Percentiles rank a stretch among this genome's conserved stretches.
Conservation (phyloP, 2,329 filamentous ascomycete species). For the Lasiodiplodia citricola region DNA sequence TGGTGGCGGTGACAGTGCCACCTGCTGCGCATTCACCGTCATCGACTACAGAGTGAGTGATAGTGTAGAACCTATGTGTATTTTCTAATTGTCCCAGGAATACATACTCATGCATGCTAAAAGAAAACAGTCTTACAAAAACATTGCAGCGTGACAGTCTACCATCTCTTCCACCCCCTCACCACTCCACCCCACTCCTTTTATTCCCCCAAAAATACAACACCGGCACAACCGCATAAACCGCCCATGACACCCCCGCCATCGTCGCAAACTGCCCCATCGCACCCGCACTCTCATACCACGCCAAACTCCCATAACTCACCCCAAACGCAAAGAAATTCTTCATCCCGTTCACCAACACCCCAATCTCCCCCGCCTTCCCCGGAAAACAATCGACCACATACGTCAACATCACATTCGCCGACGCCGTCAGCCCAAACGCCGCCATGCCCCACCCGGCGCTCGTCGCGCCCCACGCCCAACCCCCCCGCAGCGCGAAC, state of each 20-base stretch:
- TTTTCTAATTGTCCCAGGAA: no score
- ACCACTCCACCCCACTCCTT: no score
- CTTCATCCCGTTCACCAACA: not conserved
- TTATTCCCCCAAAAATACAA: not conserved
- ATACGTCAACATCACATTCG: conserved; percentile 1
- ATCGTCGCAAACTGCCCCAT: not conserved
- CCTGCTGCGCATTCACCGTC: no score
- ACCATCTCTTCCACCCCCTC: no score
- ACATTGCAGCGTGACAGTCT: no score
- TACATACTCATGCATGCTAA: no score
- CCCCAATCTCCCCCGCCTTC: not conserved
- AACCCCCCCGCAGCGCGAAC: not conserved
- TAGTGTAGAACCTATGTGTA: no score
- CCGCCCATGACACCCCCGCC: not conserved
- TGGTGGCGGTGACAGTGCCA: no score
- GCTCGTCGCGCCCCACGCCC: not conserved
- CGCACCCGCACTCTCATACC: not conserved
- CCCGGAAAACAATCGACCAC: not conserved
- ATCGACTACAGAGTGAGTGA: no score
- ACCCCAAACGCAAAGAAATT: not conserved
- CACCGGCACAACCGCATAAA: not conserved
- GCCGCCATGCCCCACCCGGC: not conserved
- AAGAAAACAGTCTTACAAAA: no score
- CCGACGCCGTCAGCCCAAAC: not conserved
- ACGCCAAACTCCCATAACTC: not conserved